phyloP scores from a whole-genome alignment of 331 rosid genomes.

The Acacia concinna region DNA sequence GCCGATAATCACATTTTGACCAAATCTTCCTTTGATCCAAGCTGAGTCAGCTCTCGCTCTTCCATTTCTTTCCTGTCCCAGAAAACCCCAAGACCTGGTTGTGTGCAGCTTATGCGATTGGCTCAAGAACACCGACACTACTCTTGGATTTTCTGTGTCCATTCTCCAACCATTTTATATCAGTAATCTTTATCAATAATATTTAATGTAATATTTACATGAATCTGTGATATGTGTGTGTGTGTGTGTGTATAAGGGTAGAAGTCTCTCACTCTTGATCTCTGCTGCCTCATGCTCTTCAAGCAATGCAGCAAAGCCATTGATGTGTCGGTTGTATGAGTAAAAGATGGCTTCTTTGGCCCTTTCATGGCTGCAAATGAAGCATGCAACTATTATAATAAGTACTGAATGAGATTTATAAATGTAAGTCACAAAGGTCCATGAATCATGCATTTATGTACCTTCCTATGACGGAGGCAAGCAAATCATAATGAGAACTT shows the following conservation, averaged over 20 bases:
- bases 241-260: not conserved
- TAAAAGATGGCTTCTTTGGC: constrained; percentile 33
- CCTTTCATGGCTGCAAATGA: constrained; percentile 33
- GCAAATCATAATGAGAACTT: constrained; percentile 49
- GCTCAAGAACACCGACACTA: constrained; percentile 63
- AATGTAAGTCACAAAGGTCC: too few relatives aligned
- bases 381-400: not conserved
- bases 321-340: not conserved
- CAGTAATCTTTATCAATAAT: not conserved
- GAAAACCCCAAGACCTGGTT: constrained; percentile 74
- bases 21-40: constrained; percentile 65
- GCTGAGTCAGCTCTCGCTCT: constrained; percentile 42
- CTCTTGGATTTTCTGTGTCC: constrained; percentile 48
- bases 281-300: constrained; percentile 49
- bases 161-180: not conserved
- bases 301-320: constrained; percentile 25
- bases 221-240: too few relatives aligned
- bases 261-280: constrained; percentile 30
- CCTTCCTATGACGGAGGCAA: constrained; percentile 51
- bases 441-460: not conserved
- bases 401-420: too few relatives aligned
- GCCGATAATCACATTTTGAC: constrained; percentile 59
- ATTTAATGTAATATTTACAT: not conserved
- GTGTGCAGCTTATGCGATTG: constrained; percentile 60
- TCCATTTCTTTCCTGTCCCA: constrained; percentile 58